Percentiles rank a stretch among this genome's conserved stretches.
Conservation (phyloP, 106 monocot species). For the Dendrobium catenatum region DNA sequence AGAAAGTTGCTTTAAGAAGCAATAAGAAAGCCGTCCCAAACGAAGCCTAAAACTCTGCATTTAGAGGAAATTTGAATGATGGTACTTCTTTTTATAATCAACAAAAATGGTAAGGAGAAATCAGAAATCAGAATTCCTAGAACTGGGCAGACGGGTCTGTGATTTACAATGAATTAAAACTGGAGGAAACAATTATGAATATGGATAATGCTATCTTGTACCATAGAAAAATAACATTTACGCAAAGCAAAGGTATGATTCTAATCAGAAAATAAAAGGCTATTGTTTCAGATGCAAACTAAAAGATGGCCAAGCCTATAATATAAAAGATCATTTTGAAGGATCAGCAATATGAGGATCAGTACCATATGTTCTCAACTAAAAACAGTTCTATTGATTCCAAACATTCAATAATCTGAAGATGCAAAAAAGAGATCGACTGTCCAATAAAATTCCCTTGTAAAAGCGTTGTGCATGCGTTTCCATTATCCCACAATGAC, state of each 20-base stretch:
- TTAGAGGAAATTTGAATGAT: not conserved
- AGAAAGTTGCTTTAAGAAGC: too few species aligned
- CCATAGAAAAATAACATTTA: not conserved
- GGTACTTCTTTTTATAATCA: not conserved
- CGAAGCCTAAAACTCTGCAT: not conserved
- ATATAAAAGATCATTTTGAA: not conserved
- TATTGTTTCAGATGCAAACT: not conserved
- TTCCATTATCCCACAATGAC: not conserved
- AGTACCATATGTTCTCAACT: not conserved
- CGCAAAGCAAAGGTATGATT: not conserved
- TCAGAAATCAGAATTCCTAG: constrained; percentile 2
- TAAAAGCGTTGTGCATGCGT: not conserved
- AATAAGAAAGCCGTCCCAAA: too few species aligned
- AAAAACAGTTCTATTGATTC: not conserved
- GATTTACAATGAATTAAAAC: not conserved
- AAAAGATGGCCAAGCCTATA: not conserved
- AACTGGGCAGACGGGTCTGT: not conserved
- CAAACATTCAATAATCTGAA: not conserved
- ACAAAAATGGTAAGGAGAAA: not conserved
- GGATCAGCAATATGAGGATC: not conserved
- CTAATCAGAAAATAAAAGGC: not conserved
- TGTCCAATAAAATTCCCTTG: not conserved
- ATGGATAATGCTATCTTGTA: not conserved
- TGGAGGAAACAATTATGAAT: not conserved
- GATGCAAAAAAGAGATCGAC: not conserved